Base-by-base conservation (phyloP, 1,139 yeast species). In the Candida gigantensis region DNA sequence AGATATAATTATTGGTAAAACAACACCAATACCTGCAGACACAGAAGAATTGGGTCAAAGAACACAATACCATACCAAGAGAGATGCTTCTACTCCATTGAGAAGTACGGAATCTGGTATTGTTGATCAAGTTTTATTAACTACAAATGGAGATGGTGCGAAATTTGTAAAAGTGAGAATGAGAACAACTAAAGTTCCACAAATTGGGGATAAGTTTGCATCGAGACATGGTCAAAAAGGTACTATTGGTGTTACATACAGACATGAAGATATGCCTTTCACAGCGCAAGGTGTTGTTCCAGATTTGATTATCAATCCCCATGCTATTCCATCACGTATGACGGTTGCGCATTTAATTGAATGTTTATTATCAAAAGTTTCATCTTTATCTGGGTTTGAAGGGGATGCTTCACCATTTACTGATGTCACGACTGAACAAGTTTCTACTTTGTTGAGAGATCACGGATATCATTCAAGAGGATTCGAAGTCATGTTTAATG, bases 181-280 rank as follows among this genome's bases (percentile, higher is more conserved):
- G 89, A 85, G 99, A 77, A 90, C 98, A 1, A 92, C 99, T 5
- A 92, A 92, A 66, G 77, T 90, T 36, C 99, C 99, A 9, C 99
- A 92, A 68, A 92, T 94, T 65, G 99, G 99, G 65, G 99, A 92
- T 68, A 92, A 92, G 67, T 92, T 92, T 67, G 97, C 98, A 4
- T 90, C 97, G 30, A 87, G 98, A 71, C 98, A 92, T 73, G 99
- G 99, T 64, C 99, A 94, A 68, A 92, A 92, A 72, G 99, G 99
- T 84, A 94, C 98, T 18, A 90, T 94, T 64, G 99, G 99, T 81
- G 95, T 92, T 44, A 92, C 98, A 1, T 94, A 92, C 60, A 81
- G 97, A 59, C 94, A 92, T 61, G 99, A 92, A 65, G 99, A 92
- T 62, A 92, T 92, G 97, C 99, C 98, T 21, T 92, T 94, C 62